These are phyloP conservation scores for Annulohypoxylon nitens DNA, from an alignment of 495 filamentous ascomycete species.

Conservation along the genomic window DNA sequence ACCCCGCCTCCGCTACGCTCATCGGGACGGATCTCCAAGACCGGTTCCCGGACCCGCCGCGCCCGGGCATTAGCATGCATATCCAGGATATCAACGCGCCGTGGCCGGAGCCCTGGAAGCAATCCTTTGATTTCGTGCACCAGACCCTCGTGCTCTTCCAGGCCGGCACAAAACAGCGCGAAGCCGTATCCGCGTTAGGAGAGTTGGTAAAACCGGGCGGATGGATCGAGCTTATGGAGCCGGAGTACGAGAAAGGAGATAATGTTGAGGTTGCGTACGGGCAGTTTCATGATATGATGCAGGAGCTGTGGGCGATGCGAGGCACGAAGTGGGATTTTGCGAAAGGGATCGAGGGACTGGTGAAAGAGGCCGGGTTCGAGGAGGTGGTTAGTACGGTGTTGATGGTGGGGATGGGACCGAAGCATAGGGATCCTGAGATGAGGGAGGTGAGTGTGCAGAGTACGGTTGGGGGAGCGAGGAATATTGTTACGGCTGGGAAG, in stretches of 20 bases:
- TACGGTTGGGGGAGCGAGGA: slow-evolving; percentile 15
- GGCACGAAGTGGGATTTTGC: slow-evolving; percentile 23
- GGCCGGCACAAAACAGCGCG: slow-evolving; percentile 14
- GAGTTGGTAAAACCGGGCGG: slow-evolving; percentile 38
- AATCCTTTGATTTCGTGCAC: slow-evolving; percentile 33
- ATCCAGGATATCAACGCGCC: slow-evolving; percentile 35
- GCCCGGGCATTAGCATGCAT: slow-evolving; percentile 13
- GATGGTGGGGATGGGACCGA: slow-evolving; percentile 17
- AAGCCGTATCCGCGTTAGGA: slow-evolving; percentile 12
- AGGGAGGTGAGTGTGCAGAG: slow-evolving; percentile 11
- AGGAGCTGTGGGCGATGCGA: slow-evolving; percentile 16
- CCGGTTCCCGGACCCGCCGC: slow-evolving; percentile 28
- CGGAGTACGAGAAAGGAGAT: slow-evolving; percentile 4
- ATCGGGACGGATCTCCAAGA: slow-evolving; percentile 27
- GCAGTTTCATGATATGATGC: slow-evolving; percentile 18
- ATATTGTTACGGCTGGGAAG: slow-evolving; percentile 21
- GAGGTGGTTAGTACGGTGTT: slow-evolving; percentile 13
- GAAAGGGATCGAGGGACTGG: not conserved
- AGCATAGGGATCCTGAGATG: not conserved
- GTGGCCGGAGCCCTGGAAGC: slow-evolving; percentile 30
- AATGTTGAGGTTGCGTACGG: not conserved
- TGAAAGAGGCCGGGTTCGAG: slow-evolving; percentile 23
- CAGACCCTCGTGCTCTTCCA: slow-evolving; percentile 32
- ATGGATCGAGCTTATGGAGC: slow-evolving; percentile 38
- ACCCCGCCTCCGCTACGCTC: slow-evolving; percentile 21